These are phyloP conservation scores for Spiraea crenata DNA, from an alignment of 331 rosid genomes.

Conservation along the genomic window DNA sequence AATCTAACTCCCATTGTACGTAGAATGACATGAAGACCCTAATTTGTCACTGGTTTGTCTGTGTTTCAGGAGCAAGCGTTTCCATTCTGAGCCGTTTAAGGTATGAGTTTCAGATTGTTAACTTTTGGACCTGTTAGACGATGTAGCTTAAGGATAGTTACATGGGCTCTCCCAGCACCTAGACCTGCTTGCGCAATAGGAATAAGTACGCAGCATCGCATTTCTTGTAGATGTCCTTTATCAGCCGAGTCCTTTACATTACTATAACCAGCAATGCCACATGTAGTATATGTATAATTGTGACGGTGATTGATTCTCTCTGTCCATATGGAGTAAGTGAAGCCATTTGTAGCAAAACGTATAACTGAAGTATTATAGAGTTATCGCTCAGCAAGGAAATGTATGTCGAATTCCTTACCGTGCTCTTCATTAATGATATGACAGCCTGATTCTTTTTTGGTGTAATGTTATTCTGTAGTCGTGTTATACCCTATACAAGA, in stretches of 20 bases:
- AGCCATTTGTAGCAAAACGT: background rate
- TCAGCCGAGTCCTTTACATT: background rate
- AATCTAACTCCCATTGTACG: background rate
- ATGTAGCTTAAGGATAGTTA: background rate
- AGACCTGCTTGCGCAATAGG: no score
- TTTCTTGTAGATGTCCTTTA: background rate
- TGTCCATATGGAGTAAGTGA: background rate
- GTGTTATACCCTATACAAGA: no score
- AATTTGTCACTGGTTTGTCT: conserved; percentile 25
- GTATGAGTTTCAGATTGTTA: conserved; percentile 34
- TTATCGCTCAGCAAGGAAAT: background rate
- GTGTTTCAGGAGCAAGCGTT: conserved; percentile 66
- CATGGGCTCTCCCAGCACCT: no score
- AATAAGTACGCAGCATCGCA: background rate
- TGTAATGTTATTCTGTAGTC: background rate
- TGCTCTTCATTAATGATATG: background rate
- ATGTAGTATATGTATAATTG: no score
- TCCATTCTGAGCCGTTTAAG: conserved; percentile 48
- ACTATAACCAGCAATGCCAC: background rate
- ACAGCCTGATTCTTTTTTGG: background rate
- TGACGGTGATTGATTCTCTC: background rate
- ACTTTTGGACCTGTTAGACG: background rate
- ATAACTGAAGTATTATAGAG: background rate
- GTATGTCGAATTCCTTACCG: background rate
- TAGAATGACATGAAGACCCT: background rate